A percentile compares a stretch with the other conserved stretches of the same genome.
phyloP scores from a whole-genome alignment of 495 filamentous ascomycete species.

The Lentithecium fluviatile region DNA sequence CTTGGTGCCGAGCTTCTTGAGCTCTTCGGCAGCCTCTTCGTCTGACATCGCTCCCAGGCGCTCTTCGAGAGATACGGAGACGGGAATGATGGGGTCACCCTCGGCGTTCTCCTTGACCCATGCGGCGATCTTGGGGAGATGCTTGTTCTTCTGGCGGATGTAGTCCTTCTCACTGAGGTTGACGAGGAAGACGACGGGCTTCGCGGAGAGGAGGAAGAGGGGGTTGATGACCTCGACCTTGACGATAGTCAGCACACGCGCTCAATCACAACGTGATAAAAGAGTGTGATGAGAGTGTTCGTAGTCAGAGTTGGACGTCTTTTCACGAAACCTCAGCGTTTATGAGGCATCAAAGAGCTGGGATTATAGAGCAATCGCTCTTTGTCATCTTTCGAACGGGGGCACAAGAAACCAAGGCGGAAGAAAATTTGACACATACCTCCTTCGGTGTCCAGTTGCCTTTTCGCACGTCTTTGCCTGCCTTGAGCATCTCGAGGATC shows the following conservation, averaged over 20 bases:
- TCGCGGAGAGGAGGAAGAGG: constrained; percentile 89
- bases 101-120: constrained; percentile 90
- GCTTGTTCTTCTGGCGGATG: constrained; percentile 99
- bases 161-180: constrained; percentile 97
- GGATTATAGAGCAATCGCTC: constrained; percentile 94
- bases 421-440: constrained; percentile 58
- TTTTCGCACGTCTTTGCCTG: constrained; percentile 89
- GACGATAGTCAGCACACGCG: constrained; percentile 9
- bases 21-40: constrained; percentile 77
- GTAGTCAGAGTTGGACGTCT: constrained; percentile 59
- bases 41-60: constrained; percentile 79
- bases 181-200: constrained; percentile 95
- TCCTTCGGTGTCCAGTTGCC: constrained; percentile 90
- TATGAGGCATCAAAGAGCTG: constrained; percentile 95
- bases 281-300: constrained; percentile 1
- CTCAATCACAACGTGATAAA: not conserved
- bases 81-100: constrained; percentile 86
- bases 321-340: constrained; percentile 82
- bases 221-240: constrained; percentile 98
- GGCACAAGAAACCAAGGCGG: constrained; percentile 30
- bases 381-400: constrained; percentile 96
- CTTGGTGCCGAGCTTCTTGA: constrained; percentile 82
- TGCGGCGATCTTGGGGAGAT: constrained; percentile 84
- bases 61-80: constrained; percentile 91
- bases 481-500: constrained; percentile 75